phyloP scores from a whole-genome alignment of 148 eudicot genomes.

The Spergularia marina region DNA sequence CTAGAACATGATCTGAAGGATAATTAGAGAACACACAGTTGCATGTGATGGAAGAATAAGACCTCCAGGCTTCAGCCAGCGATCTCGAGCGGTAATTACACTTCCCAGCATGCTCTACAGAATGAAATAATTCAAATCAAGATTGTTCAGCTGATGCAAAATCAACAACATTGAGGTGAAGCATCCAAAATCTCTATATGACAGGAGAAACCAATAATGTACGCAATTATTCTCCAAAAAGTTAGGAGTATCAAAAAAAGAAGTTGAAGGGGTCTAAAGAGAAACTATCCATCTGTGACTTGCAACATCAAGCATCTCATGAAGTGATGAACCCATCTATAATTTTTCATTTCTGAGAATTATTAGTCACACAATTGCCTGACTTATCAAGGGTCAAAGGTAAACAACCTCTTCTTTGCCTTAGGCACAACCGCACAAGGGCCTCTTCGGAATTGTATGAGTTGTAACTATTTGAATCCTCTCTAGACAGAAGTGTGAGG shows the following conservation, averaged over 20 bases:
- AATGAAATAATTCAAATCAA: not conserved
- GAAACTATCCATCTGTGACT: not conserved
- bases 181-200: not conserved
- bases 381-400: not conserved
- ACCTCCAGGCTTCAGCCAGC: slow-evolving; percentile 99
- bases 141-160: slow-evolving; percentile 1
- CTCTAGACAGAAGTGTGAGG: not conserved
- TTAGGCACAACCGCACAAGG: not conserved
- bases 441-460: not conserved
- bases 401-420: not conserved
- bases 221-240: not conserved
- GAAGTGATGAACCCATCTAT: not conserved
- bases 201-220: not conserved
- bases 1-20: slow-evolving; percentile 1
- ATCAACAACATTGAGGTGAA: not conserved
- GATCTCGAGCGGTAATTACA: slow-evolving; percentile 91
- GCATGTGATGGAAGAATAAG: slow-evolving; percentile 98
- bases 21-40: slow-evolving; percentile 43
- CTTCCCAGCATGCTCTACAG: slow-evolving; percentile 97
- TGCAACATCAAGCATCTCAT: not conserved
- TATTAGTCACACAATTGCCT: not conserved
- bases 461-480: not conserved
- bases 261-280: not conserved
- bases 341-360: not conserved
- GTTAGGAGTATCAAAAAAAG: not conserved